phyloP scores from a whole-genome alignment of 495 filamentous ascomycete genomes.

The Xylaria scruposa region DNA sequence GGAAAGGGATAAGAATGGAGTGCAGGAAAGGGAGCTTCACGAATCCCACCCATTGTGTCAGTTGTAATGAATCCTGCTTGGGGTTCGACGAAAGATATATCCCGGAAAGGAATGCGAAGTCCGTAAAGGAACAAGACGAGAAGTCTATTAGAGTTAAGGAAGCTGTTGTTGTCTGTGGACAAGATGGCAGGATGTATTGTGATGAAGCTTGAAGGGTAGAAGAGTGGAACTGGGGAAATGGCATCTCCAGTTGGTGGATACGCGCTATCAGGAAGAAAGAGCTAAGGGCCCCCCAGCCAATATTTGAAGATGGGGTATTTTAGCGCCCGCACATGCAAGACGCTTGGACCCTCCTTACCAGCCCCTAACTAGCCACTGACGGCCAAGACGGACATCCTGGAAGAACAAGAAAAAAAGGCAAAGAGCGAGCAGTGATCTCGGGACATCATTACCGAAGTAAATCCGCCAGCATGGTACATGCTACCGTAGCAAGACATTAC shows the following conservation, averaged over 20 bases:
- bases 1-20: conserved; percentile 2
- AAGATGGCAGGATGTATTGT: background rate
- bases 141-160: background rate
- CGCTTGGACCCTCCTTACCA: conserved; percentile 24
- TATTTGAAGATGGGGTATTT: conserved; percentile 20
- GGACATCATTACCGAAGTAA: conserved; percentile 25
- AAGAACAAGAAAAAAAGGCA: background rate
- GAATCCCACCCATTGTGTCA: conserved; percentile 24
- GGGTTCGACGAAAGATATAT: background rate
- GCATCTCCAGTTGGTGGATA: conserved; percentile 26
- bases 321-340: conserved; percentile 29
- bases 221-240: conserved; percentile 28
- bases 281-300: conserved; percentile 21
- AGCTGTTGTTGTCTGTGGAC: conserved; percentile 3
- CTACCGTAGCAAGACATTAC: background rate
- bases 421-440: conserved; percentile 10
- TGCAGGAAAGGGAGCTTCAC: conserved; percentile 19
- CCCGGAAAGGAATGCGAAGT: conserved; percentile 1
- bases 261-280: conserved; percentile 19
- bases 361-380: background rate
- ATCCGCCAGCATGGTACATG: conserved; percentile 14
- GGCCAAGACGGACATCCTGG: background rate
- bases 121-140: conserved; percentile 13
- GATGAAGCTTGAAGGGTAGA: conserved; percentile 22
- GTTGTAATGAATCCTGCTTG: background rate